Evolutionary conservation across 2,329 filamentous ascomycete species (phyloP).

Genomic region (Beauveria brongniartii): DNA sequence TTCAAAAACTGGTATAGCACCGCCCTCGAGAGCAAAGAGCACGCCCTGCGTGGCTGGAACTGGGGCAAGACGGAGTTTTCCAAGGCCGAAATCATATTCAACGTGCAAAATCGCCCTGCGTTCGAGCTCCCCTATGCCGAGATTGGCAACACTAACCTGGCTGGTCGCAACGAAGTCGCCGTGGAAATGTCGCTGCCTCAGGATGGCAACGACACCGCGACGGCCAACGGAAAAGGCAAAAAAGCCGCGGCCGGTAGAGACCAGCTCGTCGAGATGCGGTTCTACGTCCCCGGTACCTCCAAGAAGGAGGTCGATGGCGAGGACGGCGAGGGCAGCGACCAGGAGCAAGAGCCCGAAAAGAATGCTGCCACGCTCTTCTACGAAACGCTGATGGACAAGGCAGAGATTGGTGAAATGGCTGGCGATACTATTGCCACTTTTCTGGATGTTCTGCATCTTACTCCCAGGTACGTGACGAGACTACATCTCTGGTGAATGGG

Average conservation of each 20-base stretch:
- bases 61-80: conserved; percentile 98
- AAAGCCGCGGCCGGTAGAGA: conserved; percentile 85
- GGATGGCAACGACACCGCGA: conserved; percentile 64
- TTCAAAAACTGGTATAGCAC: conserved; percentile 99
- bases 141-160: conserved; percentile 94
- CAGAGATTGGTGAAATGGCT: conserved; percentile 97
- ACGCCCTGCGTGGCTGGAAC: conserved; percentile 94
- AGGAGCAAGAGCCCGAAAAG: conserved; percentile 67
- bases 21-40: conserved; percentile 84
- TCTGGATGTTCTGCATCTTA: conserved; percentile 92
- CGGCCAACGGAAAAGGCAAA: conserved; percentile 68
- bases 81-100: conserved; percentile 92
- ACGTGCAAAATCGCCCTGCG: conserved; percentile 89
- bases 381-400: conserved; percentile 95
- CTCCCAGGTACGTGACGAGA: conserved; percentile 58
- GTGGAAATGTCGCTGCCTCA: conserved; percentile 81
- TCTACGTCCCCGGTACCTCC: conserved; percentile 91
- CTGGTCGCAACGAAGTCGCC: conserved; percentile 94
- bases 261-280: conserved; percentile 96
- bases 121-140: conserved; percentile 97
- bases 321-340: conserved; percentile 52
- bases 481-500: not conserved
- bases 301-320: conserved; percentile 63
- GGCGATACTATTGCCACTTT: conserved; percentile 97
- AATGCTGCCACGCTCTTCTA: conserved; percentile 97